Percentiles rank a stretch among this genome's conserved stretches.
These are phyloP conservation scores for Massarina eburnea DNA, from an alignment of 2,329 filamentous ascomycete genomes.

Conservation along the genomic window DNA sequence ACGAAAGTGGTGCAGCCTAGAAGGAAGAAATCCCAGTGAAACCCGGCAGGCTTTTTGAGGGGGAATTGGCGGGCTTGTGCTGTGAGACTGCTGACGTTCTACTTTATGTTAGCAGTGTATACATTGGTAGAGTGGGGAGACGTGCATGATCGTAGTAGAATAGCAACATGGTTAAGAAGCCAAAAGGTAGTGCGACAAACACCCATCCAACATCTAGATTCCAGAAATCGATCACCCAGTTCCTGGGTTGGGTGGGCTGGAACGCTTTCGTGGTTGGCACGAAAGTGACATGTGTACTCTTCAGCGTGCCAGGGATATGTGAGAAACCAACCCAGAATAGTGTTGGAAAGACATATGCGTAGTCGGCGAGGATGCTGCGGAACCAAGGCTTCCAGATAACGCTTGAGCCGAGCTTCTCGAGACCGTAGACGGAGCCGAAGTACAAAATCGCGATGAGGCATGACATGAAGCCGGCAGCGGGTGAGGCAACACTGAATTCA, in stretches of 20 bases:
- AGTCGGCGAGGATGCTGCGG: constrained; percentile 54
- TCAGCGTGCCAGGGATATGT: constrained; percentile 53
- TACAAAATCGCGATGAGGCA: constrained; percentile 56
- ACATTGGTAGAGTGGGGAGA: neutral
- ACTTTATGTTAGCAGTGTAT: neutral
- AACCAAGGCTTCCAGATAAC: constrained; percentile 49
- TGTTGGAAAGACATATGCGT: constrained; percentile 51
- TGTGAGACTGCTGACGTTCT: constrained; percentile 55
- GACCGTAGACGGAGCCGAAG: constrained; percentile 52
- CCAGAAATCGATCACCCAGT: constrained; percentile 58
- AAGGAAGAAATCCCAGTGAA: constrained; percentile 61
- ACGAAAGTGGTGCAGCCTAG: constrained; percentile 57
- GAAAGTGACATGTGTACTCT: constrained; percentile 44
- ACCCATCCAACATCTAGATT: constrained; percentile 54
- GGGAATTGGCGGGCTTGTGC: constrained; percentile 57
- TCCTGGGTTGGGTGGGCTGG: constrained; percentile 48
- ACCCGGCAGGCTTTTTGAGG: constrained; percentile 57
- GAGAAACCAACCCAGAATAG: constrained; percentile 58
- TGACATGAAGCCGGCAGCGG: constrained; percentile 51
- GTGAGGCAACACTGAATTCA: constrained; percentile 48
- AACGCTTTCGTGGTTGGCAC: constrained; percentile 51
- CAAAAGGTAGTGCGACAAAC: constrained; percentile 57
- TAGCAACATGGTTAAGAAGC: constrained; percentile 56
- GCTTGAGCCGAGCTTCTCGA: constrained; percentile 53
- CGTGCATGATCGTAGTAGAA: constrained; percentile 60